These are phyloP conservation scores for Omphalotus guepiniiformis DNA, from an alignment of 768 basidiomycete species.

Conservation along the genomic window DNA sequence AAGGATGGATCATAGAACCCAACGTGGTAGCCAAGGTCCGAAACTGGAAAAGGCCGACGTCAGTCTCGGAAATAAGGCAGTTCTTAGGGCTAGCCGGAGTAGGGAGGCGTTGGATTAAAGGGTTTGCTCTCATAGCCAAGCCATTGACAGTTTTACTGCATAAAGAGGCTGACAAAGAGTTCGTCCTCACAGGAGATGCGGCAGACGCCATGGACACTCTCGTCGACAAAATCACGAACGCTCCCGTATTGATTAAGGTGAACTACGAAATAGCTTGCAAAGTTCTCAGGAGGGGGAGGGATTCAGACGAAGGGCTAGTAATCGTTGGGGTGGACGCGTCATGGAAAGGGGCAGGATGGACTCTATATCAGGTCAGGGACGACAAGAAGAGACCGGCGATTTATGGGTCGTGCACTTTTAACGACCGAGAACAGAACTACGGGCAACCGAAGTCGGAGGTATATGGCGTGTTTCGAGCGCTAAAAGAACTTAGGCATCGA, in stretches of 20 bases:
- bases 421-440: conserved; percentile 25
- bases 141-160: neutral
- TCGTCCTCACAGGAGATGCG: neutral
- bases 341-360: conserved; percentile 27
- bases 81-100: conserved; percentile 20
- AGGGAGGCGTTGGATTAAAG: neutral
- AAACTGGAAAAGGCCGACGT: neutral
- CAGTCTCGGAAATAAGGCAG: conserved; percentile 14
- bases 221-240: neutral
- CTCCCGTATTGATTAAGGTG: neutral
- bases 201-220: neutral
- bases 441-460: conserved; percentile 35
- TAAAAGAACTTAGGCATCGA: conserved; percentile 25
- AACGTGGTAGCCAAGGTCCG: neutral
- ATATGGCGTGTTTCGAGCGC: conserved; percentile 29
- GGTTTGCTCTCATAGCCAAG: neutral
- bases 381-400: conserved; percentile 18
- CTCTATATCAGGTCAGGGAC: conserved; percentile 26
- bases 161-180: neutral
- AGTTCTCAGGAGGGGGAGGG: neutral
- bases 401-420: conserved; percentile 32
- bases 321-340: conserved; percentile 14
- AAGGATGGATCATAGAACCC: conserved; percentile 6
- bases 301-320: neutral
- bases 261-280: neutral